Evolutionary conservation across 2,329 filamentous ascomycete genomes (phyloP), one percentile per base, ranked within the genome.

Genomic region (Aspergillus amoenus): DNA sequence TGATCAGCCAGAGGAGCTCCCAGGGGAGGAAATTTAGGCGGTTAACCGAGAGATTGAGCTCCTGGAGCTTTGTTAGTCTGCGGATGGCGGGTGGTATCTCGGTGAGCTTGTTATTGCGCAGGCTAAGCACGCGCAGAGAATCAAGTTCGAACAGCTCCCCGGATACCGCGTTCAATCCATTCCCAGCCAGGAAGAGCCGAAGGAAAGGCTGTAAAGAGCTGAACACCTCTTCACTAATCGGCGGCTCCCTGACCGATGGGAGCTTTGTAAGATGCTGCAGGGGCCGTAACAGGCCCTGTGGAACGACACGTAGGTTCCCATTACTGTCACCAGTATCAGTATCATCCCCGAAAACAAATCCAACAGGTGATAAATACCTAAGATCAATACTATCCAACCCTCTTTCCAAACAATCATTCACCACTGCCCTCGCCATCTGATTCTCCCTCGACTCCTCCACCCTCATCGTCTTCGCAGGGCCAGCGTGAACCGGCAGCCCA

Each of bases 31-130:
- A 70, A 11, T 66, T 60, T 9, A 81, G 66, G 30, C 72, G 66
- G 57, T 81, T 81, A 30, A 74, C 73, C 2, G 76, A 73, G 22
- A 81, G 60, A 39, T 80, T 80, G n/a, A 80, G 62, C 24, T 76
- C 73, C 64, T 76, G 71, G 41, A 81, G 66, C 44, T 71, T 71
- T 8, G 66, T 73, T 51, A 81, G 63, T 48, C 69, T 74, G 46
- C 72, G 64, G 37, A 81, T 78, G 0, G 73, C 68, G 9, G 71
- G 61, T 1, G 77, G 77, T 21, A 81, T 70, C 22, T 73, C 69
- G 0, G 66, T 70, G 5, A 81, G 67, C 46, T 77, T 72, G 66
- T 81, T 81, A 50, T 76, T 74, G 2, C 78, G 76, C 46, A 81
- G 60, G 62, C 77, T 80, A 9, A 81, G 70, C 3, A 78, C 73